Conservation (phyloP, 768 basidiomycete species). For the Infundibulicybe gibba region DNA sequence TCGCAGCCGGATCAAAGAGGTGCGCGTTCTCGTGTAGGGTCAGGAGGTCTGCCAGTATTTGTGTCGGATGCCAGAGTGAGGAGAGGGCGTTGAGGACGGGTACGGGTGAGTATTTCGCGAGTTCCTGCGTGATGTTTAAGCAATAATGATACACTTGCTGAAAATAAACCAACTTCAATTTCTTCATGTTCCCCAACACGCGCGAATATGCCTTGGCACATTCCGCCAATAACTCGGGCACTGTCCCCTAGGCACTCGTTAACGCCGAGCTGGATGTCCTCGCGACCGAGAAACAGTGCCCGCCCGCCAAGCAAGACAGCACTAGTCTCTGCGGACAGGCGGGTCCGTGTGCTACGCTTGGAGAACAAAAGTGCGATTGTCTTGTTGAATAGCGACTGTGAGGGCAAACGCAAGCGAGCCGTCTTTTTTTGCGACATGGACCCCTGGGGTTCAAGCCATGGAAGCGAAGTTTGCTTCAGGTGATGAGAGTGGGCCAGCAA, state of each 20-base stretch:
- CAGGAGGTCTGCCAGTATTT: constrained; percentile 89
- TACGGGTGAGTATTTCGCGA: constrained; percentile 86
- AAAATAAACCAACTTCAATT: constrained; percentile 65
- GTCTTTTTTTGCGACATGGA: constrained; percentile 26
- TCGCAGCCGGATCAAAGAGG: constrained; percentile 37
- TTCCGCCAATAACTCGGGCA: constrained; percentile 84
- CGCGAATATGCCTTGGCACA: constrained; percentile 97
- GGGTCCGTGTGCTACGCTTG: constrained; percentile 91
- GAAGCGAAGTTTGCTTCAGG: constrained; percentile 60
- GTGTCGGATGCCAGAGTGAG: constrained; percentile 94
- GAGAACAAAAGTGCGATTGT: constrained; percentile 88
- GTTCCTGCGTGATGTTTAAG: constrained; percentile 51
- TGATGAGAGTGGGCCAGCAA: constrained; percentile 61
- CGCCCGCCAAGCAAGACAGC: constrained; percentile 78
- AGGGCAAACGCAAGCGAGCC: constrained; percentile 59
- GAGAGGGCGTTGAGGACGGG: constrained; percentile 97
- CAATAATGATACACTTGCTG: neutral
- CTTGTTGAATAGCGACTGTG: constrained; percentile 77
- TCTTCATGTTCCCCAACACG: constrained; percentile 91
- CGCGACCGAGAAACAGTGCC: constrained; percentile 83
- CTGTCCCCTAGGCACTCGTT: constrained; percentile 88
- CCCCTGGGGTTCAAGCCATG: constrained; percentile 62
- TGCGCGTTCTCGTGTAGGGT: constrained; percentile 79
- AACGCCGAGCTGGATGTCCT: constrained; percentile 94
- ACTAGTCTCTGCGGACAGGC: constrained; percentile 85